phyloP scores from a whole-genome alignment of 1,139 yeast species.

The Debaryomyces coudertii region DNA sequence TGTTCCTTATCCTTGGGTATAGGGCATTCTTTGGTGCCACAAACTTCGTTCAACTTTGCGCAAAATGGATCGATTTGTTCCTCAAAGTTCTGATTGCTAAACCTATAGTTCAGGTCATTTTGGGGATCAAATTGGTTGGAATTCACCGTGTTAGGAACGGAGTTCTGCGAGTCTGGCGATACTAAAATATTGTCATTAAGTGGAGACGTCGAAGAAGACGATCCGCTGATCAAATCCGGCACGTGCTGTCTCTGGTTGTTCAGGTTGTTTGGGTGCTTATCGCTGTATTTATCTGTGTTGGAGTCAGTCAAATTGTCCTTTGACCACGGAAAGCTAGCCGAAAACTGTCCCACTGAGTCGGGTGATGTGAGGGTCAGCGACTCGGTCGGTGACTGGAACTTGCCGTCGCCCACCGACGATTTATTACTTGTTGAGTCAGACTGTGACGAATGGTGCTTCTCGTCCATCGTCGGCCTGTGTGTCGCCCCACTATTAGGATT shows the following conservation, averaged over 20 bases:
- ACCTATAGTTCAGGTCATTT: conserved; percentile 17
- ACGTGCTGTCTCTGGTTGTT: conserved; percentile 19
- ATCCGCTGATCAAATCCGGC: conserved; percentile 42
- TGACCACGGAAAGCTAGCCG: conserved; percentile 43
- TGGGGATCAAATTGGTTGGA: conserved; percentile 21
- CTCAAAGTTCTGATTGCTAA: conserved; percentile 33
- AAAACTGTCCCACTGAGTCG: conserved; percentile 18
- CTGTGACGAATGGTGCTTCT: conserved; percentile 5
- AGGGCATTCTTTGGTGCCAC: conserved; percentile 78
- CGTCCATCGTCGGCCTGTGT: conserved; percentile 5
- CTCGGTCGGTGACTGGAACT: conserved; percentile 2
- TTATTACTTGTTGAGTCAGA: conserved; percentile 13
- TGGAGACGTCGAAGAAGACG: conserved; percentile 44
- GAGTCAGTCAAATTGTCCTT: conserved; percentile 23
- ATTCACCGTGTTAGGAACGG: conserved; percentile 20
- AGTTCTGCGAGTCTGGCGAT: conserved; percentile 36
- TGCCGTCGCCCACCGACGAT: conserved; percentile 16
- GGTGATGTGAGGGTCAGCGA: conserved; percentile 27
- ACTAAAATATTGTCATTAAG: conserved; percentile 43
- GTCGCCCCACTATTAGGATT: conserved; percentile 23
- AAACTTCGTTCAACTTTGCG: conserved; percentile 71
- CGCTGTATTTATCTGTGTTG: not conserved
- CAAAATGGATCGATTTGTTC: conserved; percentile 68
- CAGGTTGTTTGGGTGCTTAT: not conserved
- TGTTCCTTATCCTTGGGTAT: conserved; percentile 53